Evolutionary conservation across 768 basidiomycete genomes (phyloP).

Genomic region (Imleria badia): DNA sequence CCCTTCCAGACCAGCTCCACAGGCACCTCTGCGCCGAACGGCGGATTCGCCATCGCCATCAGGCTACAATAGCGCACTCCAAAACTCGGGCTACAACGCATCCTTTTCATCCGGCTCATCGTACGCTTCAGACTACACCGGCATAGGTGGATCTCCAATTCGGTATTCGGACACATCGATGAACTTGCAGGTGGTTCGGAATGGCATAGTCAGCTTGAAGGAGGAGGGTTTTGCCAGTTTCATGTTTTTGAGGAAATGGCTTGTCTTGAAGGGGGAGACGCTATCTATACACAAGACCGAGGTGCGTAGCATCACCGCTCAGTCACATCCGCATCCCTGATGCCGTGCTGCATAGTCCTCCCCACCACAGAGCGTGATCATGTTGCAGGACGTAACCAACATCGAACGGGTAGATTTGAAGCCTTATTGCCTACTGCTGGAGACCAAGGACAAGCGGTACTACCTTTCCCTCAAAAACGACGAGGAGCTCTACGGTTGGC

Average conservation of each 20-base stretch:
- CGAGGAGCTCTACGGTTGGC: slow-evolving; percentile 97
- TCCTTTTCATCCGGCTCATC: slow-evolving; percentile 61
- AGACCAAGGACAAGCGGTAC: slow-evolving; percentile 80
- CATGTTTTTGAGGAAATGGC: slow-evolving; percentile 90
- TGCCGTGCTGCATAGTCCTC: slow-evolving; percentile 39
- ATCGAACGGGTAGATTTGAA: slow-evolving; percentile 93
- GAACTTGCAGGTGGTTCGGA: slow-evolving; percentile 53
- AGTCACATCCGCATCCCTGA: slow-evolving; percentile 1
- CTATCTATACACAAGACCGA: slow-evolving; percentile 89
- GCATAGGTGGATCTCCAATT: slow-evolving; percentile 80
- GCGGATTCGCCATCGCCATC: slow-evolving; percentile 35
- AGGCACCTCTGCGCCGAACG: slow-evolving; percentile 55
- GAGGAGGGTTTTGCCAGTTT: slow-evolving; percentile 93
- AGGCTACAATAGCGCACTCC: slow-evolving; percentile 41
- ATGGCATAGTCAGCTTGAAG: slow-evolving; percentile 82
- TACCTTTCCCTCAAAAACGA: slow-evolving; percentile 86
- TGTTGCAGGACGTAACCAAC: slow-evolving; percentile 75
- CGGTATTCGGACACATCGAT: slow-evolving; percentile 40
- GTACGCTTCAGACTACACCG: slow-evolving; percentile 67
- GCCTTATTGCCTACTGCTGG: slow-evolving; percentile 88
- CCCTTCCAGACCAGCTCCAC: slow-evolving; percentile 76
- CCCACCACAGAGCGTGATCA: slow-evolving; percentile 59
- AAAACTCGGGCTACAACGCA: slow-evolving; percentile 57
- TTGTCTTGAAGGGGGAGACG: slow-evolving; percentile 78
- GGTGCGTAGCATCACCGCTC: slow-evolving; percentile 46